Base-by-base conservation (phyloP, 306 rosid genomes). In the Cajanus cajan region DNA sequence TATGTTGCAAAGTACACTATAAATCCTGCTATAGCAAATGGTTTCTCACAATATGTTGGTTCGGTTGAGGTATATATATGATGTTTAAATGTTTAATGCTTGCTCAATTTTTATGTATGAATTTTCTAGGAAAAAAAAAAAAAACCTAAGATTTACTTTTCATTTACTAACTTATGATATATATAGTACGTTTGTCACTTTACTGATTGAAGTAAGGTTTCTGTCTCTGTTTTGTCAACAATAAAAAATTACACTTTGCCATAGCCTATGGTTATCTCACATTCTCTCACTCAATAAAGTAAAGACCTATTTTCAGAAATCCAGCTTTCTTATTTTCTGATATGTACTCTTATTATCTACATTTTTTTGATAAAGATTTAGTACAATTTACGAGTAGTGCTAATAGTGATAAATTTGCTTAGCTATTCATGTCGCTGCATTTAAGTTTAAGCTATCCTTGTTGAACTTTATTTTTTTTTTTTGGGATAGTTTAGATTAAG, bases 1-100 rank as follows among this genome's bases (percentile, higher is more conserved):
- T 90, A 87, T 78, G 16, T 90, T 36, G 89, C 94, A 44, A 87
- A 90, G 63, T 90, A 87, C 79, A 92, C 96, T 4, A 89, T 89
- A 76, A 92, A 92, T 84, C 92, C 96, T 61, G 97, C 96, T 25
- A 86, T 90, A 85, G 93, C 88, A 8, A 90, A 80, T 72, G 97
- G 94, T 39, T 69, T 90, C 82, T 78, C 90, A 36, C 41, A 82
- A 37, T 80, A 64, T 78, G 81, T 92, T 82, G 96, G 97, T 45
- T 90, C 92, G 2, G 84, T 90, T n/a, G 91, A 89, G 97, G 97
- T 89, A 86, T 63, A 34, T 63, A 34, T 25, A 12, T 4, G 71
- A 48, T 40, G 45, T 64, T 45, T 36, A 24, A 19, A 16, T 11
- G 39, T 50, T 71, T 58, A 11, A 34, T 69, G 76, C 59, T 66